Evolutionary conservation across 108 stramenopile genomes (phyloP), one percentile per base, ranked within the genome.

Genomic region (Aurantiochytrium sp.): DNA sequence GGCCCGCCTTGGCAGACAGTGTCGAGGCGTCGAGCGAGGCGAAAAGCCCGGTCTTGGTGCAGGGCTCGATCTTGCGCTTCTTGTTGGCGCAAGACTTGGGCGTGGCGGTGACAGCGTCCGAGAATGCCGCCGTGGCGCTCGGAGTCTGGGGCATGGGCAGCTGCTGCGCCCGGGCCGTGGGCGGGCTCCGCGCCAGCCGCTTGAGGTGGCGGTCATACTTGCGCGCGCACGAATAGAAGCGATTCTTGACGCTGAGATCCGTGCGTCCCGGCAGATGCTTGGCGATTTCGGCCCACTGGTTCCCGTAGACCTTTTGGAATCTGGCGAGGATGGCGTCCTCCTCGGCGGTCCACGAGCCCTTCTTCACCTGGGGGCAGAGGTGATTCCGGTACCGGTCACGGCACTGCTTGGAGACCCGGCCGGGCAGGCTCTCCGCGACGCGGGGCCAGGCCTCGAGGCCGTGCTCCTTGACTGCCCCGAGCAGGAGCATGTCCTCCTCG

Each of bases 341-440:
- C 54, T 96, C 96, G 68, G 95, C 95, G 2, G 97, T 96, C 98
- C 98, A 98, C 85, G 93, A 94, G 34, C 96, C 96, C 90, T 96
- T 96, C 68, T 97, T 96, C 55, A 97, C 87, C 37, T 91, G 88
- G 24, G 98, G 98, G 90, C 97, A 96, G 37, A 98, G 91, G 90
- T 97, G 97, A 89, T 98, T 97, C 42, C 96, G 95, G 92, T 96
- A 98, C 4, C 98, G 52, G 93, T 93, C 87, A 92, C 97, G 90
- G 85, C 91, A 92, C 86, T 92, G 91, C 89, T 92, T 92, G 21
- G 91, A 90, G 15, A 92, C 88, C 17, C 92, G 87, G 27, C 92
- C 92, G 37, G 92, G 92, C 1, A 92, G 52, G 2, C 42, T 22
- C 17, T 17, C 22, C 22, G 92, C 92, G 50, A 92, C 87, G 17